Evolutionary conservation across 2,329 filamentous ascomycete genomes (phyloP), one percentile per base, ranked within the genome.

Genomic region (Aspergillus cejpii): DNA sequence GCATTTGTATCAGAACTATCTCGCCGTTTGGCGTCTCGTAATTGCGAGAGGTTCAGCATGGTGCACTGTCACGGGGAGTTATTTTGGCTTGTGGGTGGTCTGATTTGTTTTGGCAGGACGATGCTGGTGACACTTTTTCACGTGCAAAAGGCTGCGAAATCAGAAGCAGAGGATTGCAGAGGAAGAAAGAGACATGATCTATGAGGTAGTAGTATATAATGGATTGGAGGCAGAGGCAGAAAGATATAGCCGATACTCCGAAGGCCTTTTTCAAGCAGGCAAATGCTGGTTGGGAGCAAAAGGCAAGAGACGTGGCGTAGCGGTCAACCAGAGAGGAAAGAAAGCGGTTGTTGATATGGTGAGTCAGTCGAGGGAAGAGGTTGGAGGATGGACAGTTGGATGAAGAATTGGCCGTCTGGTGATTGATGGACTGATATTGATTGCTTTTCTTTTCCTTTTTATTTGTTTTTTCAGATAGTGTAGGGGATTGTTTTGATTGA

Each of bases 11-110:
- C 57, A 44, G 54, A 56, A 52, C 52, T 59, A 51, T 63, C 56
- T 44, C 57, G 53, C 54, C 55, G 49, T 50, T 55, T 61, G 50
- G 59, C 49, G 51, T 67, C 66, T 48, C 62, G 55, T 21, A 62
- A 51, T 48, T 66, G 60, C 41, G 60, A 61, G 48, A 64, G 46
- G 53, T 62, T 67, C 29, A 59, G 51, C 66, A 69, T 69, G 36
- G 37, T 50, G 49, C 41, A 38, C 45, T 46, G 44, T 17, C 38
- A 37, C 31, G 27, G 44, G 45, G 40, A 20, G 20, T 37, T 11
- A 26, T 29, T 31, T 27, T 36, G 14, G 23, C 11, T n/a, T 26
- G 23, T n/a, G 37, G 43, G 39, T 41, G 47, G 49, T n/a, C 17
- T 17, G 31, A 11, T 20, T 24, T 20, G 31, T 6, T 34, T 6